Evolutionary conservation across 768 basidiomycete genomes (phyloP).

Genomic region (Rhodotorula diobovata): DNA sequence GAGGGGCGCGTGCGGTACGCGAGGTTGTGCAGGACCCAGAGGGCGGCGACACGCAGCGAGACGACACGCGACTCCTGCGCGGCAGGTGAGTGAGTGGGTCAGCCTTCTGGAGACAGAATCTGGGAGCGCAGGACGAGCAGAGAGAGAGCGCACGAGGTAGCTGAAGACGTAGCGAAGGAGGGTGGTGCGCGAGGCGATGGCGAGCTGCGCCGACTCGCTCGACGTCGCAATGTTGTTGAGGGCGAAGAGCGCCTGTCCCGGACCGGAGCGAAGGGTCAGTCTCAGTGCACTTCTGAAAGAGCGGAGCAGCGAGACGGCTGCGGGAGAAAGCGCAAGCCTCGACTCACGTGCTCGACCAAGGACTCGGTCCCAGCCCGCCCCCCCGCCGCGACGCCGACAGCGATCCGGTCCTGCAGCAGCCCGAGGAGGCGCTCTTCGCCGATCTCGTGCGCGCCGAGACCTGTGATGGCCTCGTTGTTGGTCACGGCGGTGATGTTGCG

Average conservation of each 20-base stretch:
- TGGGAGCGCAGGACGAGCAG: neutral
- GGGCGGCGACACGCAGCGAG: constrained; percentile 32
- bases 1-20: constrained; percentile 9
- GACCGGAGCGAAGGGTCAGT: neutral
- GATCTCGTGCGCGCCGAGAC: constrained; percentile 15
- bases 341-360: constrained; percentile 23
- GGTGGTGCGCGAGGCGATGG: constrained; percentile 30
- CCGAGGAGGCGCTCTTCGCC: constrained; percentile 27
- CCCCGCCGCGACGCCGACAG: neutral
- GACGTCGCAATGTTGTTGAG: constrained; percentile 40
- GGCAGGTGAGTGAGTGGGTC: neutral
- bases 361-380: neutral
- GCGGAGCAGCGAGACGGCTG: neutral
- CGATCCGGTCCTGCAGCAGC: constrained; percentile 10
- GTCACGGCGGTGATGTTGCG: constrained; percentile 37
- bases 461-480: constrained; percentile 19
- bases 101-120: neutral
- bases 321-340: too few species aligned
- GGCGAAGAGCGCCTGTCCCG: constrained; percentile 33
- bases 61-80: constrained; percentile 19
- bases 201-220: constrained; percentile 29
- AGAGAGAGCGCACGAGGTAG: constrained; percentile 32
- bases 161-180: constrained; percentile 26
- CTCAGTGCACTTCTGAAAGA: too few species aligned
- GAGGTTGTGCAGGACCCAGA: constrained; percentile 41